These are phyloP conservation scores for Xylaria longipes DNA, from an alignment of 495 filamentous ascomycete genomes.

Conservation along the genomic window DNA sequence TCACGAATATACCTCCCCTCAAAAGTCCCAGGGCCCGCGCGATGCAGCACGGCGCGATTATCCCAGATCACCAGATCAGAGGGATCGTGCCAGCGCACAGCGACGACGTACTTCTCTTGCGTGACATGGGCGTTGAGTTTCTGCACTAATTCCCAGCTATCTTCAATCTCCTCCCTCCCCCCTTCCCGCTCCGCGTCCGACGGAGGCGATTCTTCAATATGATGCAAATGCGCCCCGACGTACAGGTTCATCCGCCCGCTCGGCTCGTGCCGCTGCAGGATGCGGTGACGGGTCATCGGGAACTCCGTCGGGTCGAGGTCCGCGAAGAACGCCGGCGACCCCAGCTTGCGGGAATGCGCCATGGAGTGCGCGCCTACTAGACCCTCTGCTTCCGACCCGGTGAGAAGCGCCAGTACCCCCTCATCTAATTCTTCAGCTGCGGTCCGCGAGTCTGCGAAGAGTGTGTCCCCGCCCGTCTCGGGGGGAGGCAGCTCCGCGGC, in stretches of 20 bases:
- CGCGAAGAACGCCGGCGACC: slow-evolving; percentile 56
- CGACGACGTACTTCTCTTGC: slow-evolving; percentile 56
- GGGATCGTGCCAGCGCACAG: slow-evolving; percentile 54
- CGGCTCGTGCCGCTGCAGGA: slow-evolving; percentile 61
- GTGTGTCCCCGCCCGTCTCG: slow-evolving; percentile 60
- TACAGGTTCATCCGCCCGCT: slow-evolving; percentile 61
- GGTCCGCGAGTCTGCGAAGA: slow-evolving; percentile 63
- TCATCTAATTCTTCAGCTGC: slow-evolving; percentile 59
- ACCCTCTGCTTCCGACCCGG: slow-evolving; percentile 40
- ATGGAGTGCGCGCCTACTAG: slow-evolving; percentile 63
- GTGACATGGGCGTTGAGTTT: slow-evolving; percentile 54
- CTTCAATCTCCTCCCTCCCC: slow-evolving; percentile 39
- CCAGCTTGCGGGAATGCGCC: slow-evolving; percentile 59
- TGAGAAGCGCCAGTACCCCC: slow-evolving; percentile 45
- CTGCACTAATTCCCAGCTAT: slow-evolving; percentile 49
- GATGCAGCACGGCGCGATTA: slow-evolving; percentile 62
- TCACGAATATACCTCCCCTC: slow-evolving; percentile 58
- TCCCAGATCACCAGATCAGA: slow-evolving; percentile 68
- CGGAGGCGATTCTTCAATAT: slow-evolving; percentile 51
- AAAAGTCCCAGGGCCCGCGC: slow-evolving; percentile 57
- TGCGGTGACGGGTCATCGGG: slow-evolving; percentile 56
- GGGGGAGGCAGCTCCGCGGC: slow-evolving; percentile 59
- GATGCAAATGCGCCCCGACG: slow-evolving; percentile 61
- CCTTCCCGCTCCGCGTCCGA: not conserved
- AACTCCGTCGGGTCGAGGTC: slow-evolving; percentile 51